A percentile compares a stretch with the other conserved stretches of the same genome.
phyloP scores from a whole-genome alignment of 106 monocot genomes.

The Allium fistulosum region DNA sequence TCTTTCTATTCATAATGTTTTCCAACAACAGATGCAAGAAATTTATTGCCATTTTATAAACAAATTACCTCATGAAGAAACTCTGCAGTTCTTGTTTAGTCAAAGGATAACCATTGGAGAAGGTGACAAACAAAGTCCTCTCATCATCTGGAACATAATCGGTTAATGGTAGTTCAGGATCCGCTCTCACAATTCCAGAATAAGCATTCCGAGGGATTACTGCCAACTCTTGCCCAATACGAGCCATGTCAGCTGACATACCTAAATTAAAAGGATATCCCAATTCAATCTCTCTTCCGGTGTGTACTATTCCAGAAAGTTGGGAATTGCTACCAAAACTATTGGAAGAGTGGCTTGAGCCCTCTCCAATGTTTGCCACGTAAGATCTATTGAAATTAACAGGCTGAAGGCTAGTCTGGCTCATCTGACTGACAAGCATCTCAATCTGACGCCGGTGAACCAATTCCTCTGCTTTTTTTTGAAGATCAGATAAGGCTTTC shows the following conservation, averaged over 20 bases:
- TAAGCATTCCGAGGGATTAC: background rate
- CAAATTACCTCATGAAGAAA: slow-evolving; percentile 59
- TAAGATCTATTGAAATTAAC: slow-evolving; percentile 2
- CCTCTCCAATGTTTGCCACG: slow-evolving; percentile 14
- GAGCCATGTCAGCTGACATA: background rate
- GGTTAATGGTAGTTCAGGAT: background rate
- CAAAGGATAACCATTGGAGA: slow-evolving; percentile 78
- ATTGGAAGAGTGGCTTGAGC: background rate
- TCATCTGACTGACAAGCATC: slow-evolving; percentile 1
- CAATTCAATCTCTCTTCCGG: slow-evolving; percentile 3
- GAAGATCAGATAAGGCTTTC: slow-evolving; percentile 13
- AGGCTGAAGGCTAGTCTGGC: background rate
- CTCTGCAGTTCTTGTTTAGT: slow-evolving; percentile 35
- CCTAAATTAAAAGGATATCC: slow-evolving; percentile 8
- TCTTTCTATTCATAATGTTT: too few relatives aligned
- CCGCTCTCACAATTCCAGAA: background rate
- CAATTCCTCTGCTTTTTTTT: background rate
- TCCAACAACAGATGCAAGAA: too few relatives aligned
- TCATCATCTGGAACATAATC: slow-evolving; percentile 43
- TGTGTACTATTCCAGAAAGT: slow-evolving; percentile 2
- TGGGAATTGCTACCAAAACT: background rate
- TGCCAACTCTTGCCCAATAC: background rate
- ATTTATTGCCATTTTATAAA: too few relatives aligned
- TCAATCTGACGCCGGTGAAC: background rate
- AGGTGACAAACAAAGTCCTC: slow-evolving; percentile 71